phyloP scores from a whole-genome alignment of 768 basidiomycete genomes.

The Tricholoma furcatifolium region DNA sequence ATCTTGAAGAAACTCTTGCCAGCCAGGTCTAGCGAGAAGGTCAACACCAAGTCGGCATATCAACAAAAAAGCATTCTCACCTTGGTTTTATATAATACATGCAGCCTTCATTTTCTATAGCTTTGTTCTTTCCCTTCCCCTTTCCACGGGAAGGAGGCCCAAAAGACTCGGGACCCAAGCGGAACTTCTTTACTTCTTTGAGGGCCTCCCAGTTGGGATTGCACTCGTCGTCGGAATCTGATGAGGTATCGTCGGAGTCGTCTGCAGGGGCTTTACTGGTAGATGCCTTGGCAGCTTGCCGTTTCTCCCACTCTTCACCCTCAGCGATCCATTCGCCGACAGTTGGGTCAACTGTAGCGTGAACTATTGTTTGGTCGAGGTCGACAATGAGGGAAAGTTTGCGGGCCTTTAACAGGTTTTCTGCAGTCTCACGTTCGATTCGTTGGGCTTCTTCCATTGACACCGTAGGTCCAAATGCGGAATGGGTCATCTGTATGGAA shows the following conservation, averaged over 20 bases:
- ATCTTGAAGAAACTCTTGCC: slow-evolving; percentile 71
- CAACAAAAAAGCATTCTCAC: slow-evolving; percentile 41
- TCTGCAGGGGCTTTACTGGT: slow-evolving; percentile 29
- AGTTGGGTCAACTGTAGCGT: slow-evolving; percentile 97
- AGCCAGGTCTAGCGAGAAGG: slow-evolving; percentile 63
- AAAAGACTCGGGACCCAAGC: slow-evolving; percentile 78
- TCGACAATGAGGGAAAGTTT: slow-evolving; percentile 96
- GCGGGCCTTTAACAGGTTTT: slow-evolving; percentile 69
- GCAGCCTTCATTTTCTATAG: slow-evolving; percentile 75
- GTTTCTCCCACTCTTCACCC: slow-evolving; percentile 76
- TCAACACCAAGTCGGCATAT: neutral
- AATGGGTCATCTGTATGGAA: slow-evolving; percentile 92
- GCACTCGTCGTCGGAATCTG: slow-evolving; percentile 54
- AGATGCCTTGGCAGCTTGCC: slow-evolving; percentile 43
- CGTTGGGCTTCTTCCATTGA: slow-evolving; percentile 90
- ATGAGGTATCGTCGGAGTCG: slow-evolving; percentile 39
- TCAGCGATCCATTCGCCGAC: slow-evolving; percentile 96
- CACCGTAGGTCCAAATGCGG: slow-evolving; percentile 86
- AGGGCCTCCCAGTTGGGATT: slow-evolving; percentile 95
- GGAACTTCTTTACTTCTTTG: slow-evolving; percentile 88
- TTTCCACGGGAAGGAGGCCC: slow-evolving; percentile 40
- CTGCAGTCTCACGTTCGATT: slow-evolving; percentile 80
- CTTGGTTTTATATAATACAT: slow-evolving; percentile 98
- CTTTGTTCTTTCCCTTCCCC: slow-evolving; percentile 59
- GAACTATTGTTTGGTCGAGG: slow-evolving; percentile 98